phyloP scores from a whole-genome alignment of 768 basidiomycete genomes.

The Tylopilus plumbeoviolaceoides region DNA sequence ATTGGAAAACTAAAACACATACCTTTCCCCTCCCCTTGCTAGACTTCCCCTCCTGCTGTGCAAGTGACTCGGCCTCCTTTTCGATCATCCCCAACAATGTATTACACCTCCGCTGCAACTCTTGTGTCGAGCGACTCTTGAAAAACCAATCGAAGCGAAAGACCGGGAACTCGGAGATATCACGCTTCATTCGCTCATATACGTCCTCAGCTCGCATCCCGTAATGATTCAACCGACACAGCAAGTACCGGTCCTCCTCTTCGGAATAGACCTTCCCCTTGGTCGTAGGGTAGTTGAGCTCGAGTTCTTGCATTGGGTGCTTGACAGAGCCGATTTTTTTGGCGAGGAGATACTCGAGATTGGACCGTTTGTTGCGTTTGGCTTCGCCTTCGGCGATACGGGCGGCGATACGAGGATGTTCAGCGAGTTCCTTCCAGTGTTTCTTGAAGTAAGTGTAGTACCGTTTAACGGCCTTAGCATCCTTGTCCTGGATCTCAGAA shows the following conservation, averaged over 20 bases:
- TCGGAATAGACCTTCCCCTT: conserved; percentile 97
- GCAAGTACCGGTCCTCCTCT: conserved; percentile 93
- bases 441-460: conserved; percentile 87
- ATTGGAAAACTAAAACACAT: conserved; percentile 10
- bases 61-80: conserved; percentile 74
- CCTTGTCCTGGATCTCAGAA: conserved; percentile 82
- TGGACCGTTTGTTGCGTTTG: conserved; percentile 82
- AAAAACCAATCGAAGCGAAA: conserved; percentile 99
- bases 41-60: conserved; percentile 62
- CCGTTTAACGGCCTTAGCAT: conserved; percentile 64
- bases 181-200: conserved; percentile 93
- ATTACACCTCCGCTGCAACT: conserved; percentile 82
- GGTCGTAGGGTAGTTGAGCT: conserved; percentile 91
- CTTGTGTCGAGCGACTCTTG: conserved; percentile 88
- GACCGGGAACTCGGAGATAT: conserved; percentile 94
- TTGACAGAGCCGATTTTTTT: conserved; percentile 79
- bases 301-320: conserved; percentile 96
- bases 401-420: conserved; percentile 75
- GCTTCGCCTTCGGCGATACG: conserved; percentile 87
- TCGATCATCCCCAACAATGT: conserved; percentile 88
- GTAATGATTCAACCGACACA: conserved; percentile 86
- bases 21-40: conserved; percentile 66
- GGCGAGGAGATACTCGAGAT: conserved; percentile 71
- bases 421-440: conserved; percentile 73
- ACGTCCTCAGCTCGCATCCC: conserved; percentile 87